Evolutionary conservation across 192 early-diverging fungal genomes (phyloP), one percentile per base, ranked within the genome.

Genomic region (Geranomyces michiganensis): DNA sequence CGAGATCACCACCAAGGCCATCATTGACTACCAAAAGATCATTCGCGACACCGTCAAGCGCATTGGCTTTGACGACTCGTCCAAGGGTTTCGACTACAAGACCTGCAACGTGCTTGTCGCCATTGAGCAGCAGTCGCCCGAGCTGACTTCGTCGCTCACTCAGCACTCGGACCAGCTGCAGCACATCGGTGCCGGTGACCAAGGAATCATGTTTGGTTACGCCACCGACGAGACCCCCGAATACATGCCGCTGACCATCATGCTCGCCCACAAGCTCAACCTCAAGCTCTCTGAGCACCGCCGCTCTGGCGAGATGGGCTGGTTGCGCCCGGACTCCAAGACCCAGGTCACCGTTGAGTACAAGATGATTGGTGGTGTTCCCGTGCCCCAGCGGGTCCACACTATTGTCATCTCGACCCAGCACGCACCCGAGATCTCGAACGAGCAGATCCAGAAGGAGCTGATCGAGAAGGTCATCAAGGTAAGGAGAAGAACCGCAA

Each of bases 81-180:
- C 85, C 79, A 99, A 99, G 90, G 96, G 97, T 74, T 99, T 99
- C 84, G 97, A 99, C 85, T 98, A 98, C 92, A 97, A 99, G 91
- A 99, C 97, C 78, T 99, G 97, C 88, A 99, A 99, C 83, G 94
- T 99, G 56, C 87, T 99, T 65, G 96, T 99, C 69, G 97, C 96
- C 81, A 98, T 99, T 77, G 97, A 99, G 85, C 95, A 98, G 87
- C 97, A 99, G 85, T 99, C 97, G 67, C 97, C 97, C 72, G 96
- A 99, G 81, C 98, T 99, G 78, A 92, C 94, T 82, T 93, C 95
- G 83, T 96, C 96, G 82, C 90, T 99, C 64, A 92, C 94, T 67
- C 95, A 96, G 88, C 89, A 92, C 82, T 88, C 90, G 71, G 85
- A 90, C 72, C 90, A 90, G 74, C 83, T 99, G 61, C 95, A 96